These are phyloP conservation scores for Coccomyxa subellipsoidea DNA, from an alignment of 163 green algal species.

Conservation along the genomic window DNA sequence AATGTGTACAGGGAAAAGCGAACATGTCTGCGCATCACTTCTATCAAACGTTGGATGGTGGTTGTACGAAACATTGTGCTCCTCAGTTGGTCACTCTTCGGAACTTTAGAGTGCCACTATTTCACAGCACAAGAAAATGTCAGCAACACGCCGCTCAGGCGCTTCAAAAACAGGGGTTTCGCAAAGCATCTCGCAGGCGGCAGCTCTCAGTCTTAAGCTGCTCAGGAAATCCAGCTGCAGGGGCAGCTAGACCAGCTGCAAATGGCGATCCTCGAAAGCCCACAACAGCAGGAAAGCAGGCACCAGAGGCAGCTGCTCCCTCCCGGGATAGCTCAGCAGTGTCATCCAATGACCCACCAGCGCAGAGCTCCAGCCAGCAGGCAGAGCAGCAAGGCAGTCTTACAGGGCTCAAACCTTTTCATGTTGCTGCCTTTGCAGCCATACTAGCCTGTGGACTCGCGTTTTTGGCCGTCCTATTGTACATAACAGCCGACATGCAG, in stretches of 20 bases:
- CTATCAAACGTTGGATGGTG: too few relatives aligned
- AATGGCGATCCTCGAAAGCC: not conserved
- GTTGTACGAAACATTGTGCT: not conserved
- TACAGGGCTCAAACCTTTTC: conserved; percentile 24
- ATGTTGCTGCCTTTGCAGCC: conserved; percentile 38
- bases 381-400: not conserved
- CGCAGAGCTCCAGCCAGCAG: not conserved
- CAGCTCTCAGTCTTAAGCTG: not conserved
- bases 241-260: not conserved
- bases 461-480: conserved; percentile 67
- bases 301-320: not conserved
- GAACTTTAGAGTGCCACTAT: not conserved
- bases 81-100: not conserved
- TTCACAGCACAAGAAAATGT: not conserved
- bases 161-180: not conserved
- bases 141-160: not conserved
- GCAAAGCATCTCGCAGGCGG: not conserved
- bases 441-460: conserved; percentile 44
- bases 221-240: not conserved
- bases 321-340: not conserved
- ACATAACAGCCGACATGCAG: conserved; percentile 74
- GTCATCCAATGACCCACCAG: not conserved
- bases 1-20: too few relatives aligned
- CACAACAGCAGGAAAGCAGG: not conserved
- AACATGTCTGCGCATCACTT: too few relatives aligned